Conservation (phyloP, 2,329 filamentous ascomycete species). For the Juglanconis sp. region DNA sequence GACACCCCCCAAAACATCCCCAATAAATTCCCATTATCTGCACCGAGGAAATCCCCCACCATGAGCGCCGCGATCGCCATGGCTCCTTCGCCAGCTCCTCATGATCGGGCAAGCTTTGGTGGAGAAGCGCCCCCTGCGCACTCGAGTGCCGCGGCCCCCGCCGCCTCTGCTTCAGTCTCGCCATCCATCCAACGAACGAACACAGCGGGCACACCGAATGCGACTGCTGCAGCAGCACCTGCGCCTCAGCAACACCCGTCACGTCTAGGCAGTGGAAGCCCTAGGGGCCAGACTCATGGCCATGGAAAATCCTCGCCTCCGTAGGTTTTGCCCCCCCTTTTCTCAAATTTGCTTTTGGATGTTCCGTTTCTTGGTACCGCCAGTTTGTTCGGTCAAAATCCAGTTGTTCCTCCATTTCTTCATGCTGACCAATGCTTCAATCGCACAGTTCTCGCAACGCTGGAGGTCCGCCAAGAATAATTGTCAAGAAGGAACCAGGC, state of each 20-base stretch:
- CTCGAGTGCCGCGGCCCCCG: conserved; percentile 29
- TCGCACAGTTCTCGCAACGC: conserved; percentile 47
- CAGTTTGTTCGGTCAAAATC: background rate
- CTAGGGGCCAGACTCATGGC: conserved; percentile 38
- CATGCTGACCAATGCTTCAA: conserved; percentile 14
- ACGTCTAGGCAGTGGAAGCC: conserved; percentile 54
- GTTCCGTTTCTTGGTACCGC: background rate
- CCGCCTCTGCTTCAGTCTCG: conserved; percentile 33
- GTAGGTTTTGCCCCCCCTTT: conserved; percentile 42
- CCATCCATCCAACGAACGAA: conserved; percentile 44
- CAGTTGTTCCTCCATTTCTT: background rate
- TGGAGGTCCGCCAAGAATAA: conserved; percentile 67
- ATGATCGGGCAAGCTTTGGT: conserved; percentile 58
- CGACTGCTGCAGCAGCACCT: conserved; percentile 30
- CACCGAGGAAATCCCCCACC: conserved; percentile 29
- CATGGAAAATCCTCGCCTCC: conserved; percentile 54
- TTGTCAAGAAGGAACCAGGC: conserved; percentile 94
- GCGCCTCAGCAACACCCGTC: conserved; percentile 25
- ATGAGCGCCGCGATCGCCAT: conserved; percentile 69
- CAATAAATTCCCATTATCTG: background rate
- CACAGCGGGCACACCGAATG: conserved; percentile 39
- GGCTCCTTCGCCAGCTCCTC: conserved; percentile 65
- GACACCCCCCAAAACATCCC: background rate
- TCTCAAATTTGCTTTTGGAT: background rate
- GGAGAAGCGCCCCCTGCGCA: conserved; percentile 43